These are phyloP conservation scores for Aegle marmelos DNA, from an alignment of 345 rosid genomes.

Conservation along the genomic window DNA sequence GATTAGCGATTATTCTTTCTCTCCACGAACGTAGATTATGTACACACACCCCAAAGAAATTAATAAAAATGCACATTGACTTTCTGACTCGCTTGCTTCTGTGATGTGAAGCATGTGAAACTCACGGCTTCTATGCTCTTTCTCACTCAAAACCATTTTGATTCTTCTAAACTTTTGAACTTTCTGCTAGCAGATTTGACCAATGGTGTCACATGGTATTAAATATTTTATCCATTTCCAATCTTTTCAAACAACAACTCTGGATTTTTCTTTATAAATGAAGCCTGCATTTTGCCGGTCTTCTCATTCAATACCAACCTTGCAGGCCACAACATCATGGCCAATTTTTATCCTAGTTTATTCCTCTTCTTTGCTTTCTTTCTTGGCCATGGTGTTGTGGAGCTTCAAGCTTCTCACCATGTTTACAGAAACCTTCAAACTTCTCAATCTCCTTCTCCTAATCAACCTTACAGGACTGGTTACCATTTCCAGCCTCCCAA, in stretches of 20 bases:
- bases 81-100: neutral
- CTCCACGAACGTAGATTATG: no score
- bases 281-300: neutral
- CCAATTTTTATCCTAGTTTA: slow-evolving; percentile 3
- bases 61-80: neutral
- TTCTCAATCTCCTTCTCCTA: slow-evolving; percentile 16
- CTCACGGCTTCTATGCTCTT: slow-evolving; percentile 27
- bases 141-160: neutral
- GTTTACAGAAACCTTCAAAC: slow-evolving; percentile 28
- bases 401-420: slow-evolving; percentile 55
- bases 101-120: neutral
- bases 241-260: neutral
- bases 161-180: neutral
- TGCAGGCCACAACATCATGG: neutral
- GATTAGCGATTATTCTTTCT: no score
- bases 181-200: no score
- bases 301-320: neutral
- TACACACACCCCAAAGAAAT: neutral
- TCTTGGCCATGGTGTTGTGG: slow-evolving; percentile 34
- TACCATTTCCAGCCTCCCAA: slow-evolving; percentile 72
- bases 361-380: slow-evolving; percentile 33
- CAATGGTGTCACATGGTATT: neutral
- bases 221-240: neutral
- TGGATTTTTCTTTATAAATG: neutral
- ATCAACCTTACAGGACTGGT: slow-evolving; percentile 65